Conservation (phyloP, 2,329 filamentous ascomycete genomes). For the Fusarium nurragi region DNA sequence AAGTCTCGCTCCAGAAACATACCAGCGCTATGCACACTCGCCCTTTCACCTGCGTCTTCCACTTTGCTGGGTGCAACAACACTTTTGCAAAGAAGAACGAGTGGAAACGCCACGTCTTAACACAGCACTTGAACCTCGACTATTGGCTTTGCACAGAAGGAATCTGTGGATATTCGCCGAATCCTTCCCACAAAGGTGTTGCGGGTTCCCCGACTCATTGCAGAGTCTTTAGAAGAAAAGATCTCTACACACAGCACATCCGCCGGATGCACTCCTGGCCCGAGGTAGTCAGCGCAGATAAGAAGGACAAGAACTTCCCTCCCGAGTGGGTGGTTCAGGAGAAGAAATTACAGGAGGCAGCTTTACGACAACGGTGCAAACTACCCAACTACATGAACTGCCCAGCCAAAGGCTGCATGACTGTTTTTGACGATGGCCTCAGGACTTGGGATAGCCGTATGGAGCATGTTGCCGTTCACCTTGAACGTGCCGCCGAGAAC, state of each 20-base stretch:
- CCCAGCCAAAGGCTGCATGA: slow-evolving; percentile 67
- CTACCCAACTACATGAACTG: slow-evolving; percentile 71
- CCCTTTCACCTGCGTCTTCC: slow-evolving; percentile 80
- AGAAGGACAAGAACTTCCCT: slow-evolving; percentile 48
- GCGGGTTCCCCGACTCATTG: slow-evolving; percentile 59
- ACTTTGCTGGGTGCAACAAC: slow-evolving; percentile 76
- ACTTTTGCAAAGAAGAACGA: slow-evolving; percentile 88
- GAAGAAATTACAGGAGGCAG: slow-evolving; percentile 64
- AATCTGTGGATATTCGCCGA: slow-evolving; percentile 55
- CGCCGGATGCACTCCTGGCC: slow-evolving; percentile 80
- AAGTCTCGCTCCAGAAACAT: slow-evolving; percentile 58
- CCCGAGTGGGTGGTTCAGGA: slow-evolving; percentile 64
- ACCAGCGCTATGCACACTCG: slow-evolving; percentile 64
- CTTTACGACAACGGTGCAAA: slow-evolving; percentile 67
- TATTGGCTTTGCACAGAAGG: slow-evolving; percentile 81
- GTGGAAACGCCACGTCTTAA: slow-evolving; percentile 89
- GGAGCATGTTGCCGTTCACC: slow-evolving; percentile 86
- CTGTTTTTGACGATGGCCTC: slow-evolving; percentile 66
- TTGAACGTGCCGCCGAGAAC: slow-evolving; percentile 61
- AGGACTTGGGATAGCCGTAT: slow-evolving; percentile 82
- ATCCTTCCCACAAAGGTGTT: slow-evolving; percentile 20
- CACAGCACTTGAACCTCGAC: slow-evolving; percentile 78
- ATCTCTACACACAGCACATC: slow-evolving; percentile 89
- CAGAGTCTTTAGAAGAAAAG: slow-evolving; percentile 86
- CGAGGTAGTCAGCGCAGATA: slow-evolving; percentile 44